Conservation (phyloP, 495 filamentous ascomycete genomes). For the Annulohypoxylon moriforme region DNA sequence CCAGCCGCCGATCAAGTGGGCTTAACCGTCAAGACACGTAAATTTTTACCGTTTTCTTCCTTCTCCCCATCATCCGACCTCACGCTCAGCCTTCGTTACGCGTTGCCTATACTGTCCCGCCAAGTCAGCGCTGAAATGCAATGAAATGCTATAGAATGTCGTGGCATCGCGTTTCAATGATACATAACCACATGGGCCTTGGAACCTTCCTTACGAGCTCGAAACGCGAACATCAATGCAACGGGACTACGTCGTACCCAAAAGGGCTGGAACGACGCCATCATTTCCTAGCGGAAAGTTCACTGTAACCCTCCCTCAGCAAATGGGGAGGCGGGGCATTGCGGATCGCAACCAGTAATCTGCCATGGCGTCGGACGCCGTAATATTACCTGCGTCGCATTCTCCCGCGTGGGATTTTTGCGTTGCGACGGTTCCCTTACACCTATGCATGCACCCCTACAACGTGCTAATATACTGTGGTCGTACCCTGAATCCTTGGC, state of each 20-base stretch:
- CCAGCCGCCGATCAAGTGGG: no score
- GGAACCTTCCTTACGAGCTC: not conserved
- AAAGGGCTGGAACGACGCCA: not conserved
- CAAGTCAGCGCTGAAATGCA: constrained; percentile 8
- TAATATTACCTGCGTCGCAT: constrained; percentile 7
- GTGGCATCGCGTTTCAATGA: not conserved
- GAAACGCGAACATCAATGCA: constrained; percentile 4
- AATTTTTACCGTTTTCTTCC: not conserved
- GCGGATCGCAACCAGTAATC: not conserved
- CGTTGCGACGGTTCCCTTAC: constrained; percentile 1
- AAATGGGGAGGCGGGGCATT: not conserved
- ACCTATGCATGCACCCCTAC: not conserved
- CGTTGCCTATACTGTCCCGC: not conserved
- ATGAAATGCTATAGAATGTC: not conserved
- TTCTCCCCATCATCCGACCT: not conserved
- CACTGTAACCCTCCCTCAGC: not conserved
- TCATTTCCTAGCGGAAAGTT: not conserved
- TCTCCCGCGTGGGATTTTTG: not conserved
- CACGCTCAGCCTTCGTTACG: not conserved
- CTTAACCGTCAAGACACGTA: not conserved
- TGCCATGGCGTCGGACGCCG: not conserved
- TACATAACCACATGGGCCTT: not conserved
- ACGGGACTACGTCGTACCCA: not conserved
- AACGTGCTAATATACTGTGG: constrained; percentile 8
- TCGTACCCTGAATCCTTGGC: not conserved